Conservation (phyloP, 1,139 yeast species). For the Pichia sp. region DNA sequence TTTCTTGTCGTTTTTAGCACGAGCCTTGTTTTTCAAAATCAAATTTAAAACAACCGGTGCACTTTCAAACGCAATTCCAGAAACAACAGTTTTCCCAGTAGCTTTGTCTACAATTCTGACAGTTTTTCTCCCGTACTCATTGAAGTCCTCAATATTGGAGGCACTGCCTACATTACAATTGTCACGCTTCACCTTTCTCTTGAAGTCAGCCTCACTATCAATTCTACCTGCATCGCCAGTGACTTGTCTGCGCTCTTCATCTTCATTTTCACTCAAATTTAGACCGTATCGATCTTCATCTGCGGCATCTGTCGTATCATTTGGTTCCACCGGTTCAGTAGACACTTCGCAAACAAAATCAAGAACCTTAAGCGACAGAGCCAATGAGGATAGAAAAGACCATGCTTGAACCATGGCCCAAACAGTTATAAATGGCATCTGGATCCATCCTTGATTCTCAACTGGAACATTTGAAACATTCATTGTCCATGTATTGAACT, state of each 20-base stretch:
- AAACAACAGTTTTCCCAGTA: conserved; percentile 10
- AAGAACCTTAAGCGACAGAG: conserved; percentile 31
- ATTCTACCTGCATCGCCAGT: conserved; percentile 10
- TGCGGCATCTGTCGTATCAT: neutral
- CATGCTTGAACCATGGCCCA: conserved; percentile 30
- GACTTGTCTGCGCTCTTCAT: conserved; percentile 5
- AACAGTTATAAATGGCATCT: conserved; percentile 33
- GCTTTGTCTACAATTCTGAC: conserved; percentile 3
- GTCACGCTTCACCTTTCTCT: neutral
- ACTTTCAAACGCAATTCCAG: conserved; percentile 4
- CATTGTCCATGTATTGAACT: conserved; percentile 19
- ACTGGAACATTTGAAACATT: conserved; percentile 25
- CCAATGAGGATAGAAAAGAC: conserved; percentile 33
- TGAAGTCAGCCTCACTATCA: conserved; percentile 6
- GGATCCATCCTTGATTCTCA: conserved; percentile 39
- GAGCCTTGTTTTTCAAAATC: neutral
- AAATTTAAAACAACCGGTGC: conserved; percentile 11
- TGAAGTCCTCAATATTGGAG: neutral
- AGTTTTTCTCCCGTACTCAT: conserved; percentile 3
- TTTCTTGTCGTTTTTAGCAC: neutral
- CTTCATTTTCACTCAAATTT: conserved; percentile 6
- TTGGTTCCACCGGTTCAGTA: conserved; percentile 8
- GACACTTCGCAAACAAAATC: conserved; percentile 18
- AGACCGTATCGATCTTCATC: neutral
- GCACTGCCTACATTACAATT: conserved; percentile 9